Conservation (phyloP, 371 early-diverging fungal species). For the Mucor indicus region DNA sequence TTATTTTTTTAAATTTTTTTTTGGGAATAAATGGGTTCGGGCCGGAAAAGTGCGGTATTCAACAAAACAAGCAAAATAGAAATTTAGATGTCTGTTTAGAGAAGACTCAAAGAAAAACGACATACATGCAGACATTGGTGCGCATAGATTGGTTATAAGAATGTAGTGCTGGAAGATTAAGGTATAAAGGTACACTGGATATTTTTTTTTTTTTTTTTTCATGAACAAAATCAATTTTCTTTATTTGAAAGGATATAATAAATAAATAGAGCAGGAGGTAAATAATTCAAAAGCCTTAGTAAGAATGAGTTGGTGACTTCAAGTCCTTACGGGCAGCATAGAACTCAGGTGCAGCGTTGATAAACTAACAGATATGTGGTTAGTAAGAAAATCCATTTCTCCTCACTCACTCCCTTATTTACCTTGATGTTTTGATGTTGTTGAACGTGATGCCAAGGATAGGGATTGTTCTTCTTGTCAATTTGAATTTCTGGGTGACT, state of each 20-base stretch:
- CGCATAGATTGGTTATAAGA: no score
- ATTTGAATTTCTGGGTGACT: conserved; percentile 50
- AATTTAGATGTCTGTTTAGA: no score
- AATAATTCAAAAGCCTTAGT: background rate
- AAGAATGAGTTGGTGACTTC: background rate
- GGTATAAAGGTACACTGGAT: no score
- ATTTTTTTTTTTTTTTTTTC: background rate
- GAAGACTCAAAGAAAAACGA: no score
- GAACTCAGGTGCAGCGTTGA: conserved; percentile 14
- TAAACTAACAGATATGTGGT: background rate
- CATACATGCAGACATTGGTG: no score
- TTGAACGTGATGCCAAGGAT: conserved; percentile 43
- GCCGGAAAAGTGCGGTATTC: no score
- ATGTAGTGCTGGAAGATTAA: no score
- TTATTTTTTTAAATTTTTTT: no score
- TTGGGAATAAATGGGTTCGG: no score
- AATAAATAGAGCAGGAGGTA: background rate
- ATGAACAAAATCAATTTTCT: background rate
- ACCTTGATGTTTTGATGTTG: conserved; percentile 49
- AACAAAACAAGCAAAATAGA: no score
- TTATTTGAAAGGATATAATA: background rate
- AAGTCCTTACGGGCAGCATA: conserved; percentile 5
- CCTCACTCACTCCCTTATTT: background rate
- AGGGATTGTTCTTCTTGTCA: conserved; percentile 44
- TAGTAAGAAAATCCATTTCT: background rate